Conservation (phyloP, 139 green algal species). For the Limnomonas spitsbergensis region DNA sequence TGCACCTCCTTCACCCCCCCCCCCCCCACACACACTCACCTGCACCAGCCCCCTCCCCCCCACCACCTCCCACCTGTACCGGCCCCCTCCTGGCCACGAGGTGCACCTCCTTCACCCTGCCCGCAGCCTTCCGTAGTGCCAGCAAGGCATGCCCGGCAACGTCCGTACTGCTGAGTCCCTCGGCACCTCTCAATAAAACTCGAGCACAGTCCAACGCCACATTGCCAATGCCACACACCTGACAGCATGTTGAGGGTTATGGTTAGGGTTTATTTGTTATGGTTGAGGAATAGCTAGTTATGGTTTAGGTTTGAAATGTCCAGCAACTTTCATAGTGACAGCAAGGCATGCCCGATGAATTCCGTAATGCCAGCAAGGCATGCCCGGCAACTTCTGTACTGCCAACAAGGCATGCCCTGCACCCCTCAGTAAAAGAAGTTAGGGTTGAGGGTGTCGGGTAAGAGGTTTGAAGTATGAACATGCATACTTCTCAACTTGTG, state of each 20-base stretch:
- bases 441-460: too few relatives aligned
- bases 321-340: constrained; percentile 44
- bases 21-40: too few relatives aligned
- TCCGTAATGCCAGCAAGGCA: constrained; percentile 61
- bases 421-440: constrained; percentile 53
- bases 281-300: neutral
- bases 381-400: constrained; percentile 81
- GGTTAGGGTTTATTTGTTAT: neutral
- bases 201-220: constrained; percentile 92
- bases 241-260: neutral
- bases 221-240: constrained; percentile 65
- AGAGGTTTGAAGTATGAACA: too few relatives aligned
- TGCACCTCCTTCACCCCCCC: too few relatives aligned
- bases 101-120: constrained; percentile 60
- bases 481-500: too few relatives aligned
- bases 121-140: constrained; percentile 46
- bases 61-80: constrained; percentile 75
- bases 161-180: constrained; percentile 71
- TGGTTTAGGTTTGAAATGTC: too few relatives aligned
- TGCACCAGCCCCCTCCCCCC: too few relatives aligned
- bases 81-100: constrained; percentile 81
- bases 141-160: constrained; percentile 71
- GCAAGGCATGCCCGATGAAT: constrained; percentile 35
- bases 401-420: constrained; percentile 47
- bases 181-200: constrained; percentile 53